phyloP scores from a whole-genome alignment of 2,329 filamentous ascomycete genomes.

The Pestalotiopsis sp. region DNA sequence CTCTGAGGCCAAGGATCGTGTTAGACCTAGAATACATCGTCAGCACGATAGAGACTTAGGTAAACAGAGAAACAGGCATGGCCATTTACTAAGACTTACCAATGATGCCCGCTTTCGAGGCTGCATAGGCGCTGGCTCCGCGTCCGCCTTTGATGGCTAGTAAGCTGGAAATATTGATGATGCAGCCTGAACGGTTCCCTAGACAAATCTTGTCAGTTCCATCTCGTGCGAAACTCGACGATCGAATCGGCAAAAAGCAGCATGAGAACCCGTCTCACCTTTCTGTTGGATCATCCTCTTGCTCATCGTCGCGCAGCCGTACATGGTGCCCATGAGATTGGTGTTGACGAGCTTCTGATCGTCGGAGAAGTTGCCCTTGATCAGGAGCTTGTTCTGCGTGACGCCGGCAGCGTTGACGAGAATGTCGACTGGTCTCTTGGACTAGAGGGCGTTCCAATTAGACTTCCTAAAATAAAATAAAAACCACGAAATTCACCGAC shows the following conservation, averaged over 20 bases:
- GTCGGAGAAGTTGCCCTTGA: constrained; percentile 47
- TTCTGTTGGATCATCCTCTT: constrained; percentile 46
- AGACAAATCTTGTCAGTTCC: background rate
- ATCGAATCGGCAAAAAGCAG: too few relatives aligned
- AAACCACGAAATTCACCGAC: constrained; percentile 16
- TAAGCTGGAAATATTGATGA: constrained; percentile 81
- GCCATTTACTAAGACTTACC: constrained; percentile 43
- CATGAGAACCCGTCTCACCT: constrained; percentile 11
- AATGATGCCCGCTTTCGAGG: constrained; percentile 78
- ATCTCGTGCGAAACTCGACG: too few relatives aligned
- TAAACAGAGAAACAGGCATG: constrained; percentile 12
- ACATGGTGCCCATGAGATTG: constrained; percentile 69
- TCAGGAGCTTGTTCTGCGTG: constrained; percentile 64
- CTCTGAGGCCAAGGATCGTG: constrained; percentile 65
- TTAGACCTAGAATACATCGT: constrained; percentile 55
- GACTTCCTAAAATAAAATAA: too few relatives aligned
- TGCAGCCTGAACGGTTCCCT: constrained; percentile 51
- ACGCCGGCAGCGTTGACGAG: constrained; percentile 82
- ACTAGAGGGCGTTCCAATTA: background rate
- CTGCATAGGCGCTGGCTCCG: constrained; percentile 74
- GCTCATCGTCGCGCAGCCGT: constrained; percentile 55
- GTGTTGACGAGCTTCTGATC: constrained; percentile 63
- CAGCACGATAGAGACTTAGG: constrained; percentile 14
- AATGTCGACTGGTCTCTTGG: constrained; percentile 43
- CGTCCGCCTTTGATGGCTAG: constrained; percentile 68